phyloP scores from a whole-genome alignment of 257 asterid species.

The Rubia yunnanensis region DNA sequence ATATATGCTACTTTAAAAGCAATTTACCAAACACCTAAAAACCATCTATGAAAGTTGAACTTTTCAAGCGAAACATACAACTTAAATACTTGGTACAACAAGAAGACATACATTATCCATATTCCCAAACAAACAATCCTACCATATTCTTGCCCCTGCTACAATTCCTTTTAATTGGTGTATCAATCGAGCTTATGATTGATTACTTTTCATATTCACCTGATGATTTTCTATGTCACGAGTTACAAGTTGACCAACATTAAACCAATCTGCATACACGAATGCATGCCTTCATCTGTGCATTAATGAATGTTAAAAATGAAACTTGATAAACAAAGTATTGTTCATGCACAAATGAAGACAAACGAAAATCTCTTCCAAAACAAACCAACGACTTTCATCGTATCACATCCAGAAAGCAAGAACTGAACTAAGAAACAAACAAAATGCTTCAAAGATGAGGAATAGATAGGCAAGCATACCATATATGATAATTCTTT shows the following conservation, averaged over 20 bases:
- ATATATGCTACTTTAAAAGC: no score
- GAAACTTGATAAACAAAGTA: neutral
- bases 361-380: neutral
- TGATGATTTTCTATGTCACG: neutral
- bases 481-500: conserved; percentile 96
- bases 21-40: no score
- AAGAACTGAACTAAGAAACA: neutral
- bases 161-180: neutral
- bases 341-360: neutral
- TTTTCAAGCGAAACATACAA: neutral
- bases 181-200: neutral
- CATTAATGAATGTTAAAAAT: neutral
- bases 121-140: neutral
- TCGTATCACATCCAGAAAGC: neutral
- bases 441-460: neutral
- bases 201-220: neutral
- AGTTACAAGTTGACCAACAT: neutral
- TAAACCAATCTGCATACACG: neutral
- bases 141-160: neutral
- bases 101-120: neutral
- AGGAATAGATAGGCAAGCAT: conserved; percentile 1
- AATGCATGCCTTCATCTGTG: neutral
- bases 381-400: neutral
- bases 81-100: neutral
- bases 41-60: neutral